These are phyloP conservation scores for Phytopythium litorale DNA, from an alignment of 352 stramenopile genomes.

Conservation along the genomic window DNA sequence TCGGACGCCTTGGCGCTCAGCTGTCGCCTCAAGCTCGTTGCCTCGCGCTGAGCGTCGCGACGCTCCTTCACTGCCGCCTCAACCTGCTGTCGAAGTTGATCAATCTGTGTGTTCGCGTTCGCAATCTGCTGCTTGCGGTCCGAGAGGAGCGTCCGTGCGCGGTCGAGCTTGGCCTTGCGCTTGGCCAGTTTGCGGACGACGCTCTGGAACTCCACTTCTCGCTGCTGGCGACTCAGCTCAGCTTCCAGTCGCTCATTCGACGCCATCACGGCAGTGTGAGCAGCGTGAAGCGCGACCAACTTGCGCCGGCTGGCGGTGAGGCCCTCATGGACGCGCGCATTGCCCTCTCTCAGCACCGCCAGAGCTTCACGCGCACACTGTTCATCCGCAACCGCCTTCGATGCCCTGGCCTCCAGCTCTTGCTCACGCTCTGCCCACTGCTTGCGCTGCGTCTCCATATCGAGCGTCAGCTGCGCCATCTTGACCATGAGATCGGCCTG, in stretches of 20 bases:
- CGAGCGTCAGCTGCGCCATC: constrained; percentile 25
- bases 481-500: constrained; percentile 27
- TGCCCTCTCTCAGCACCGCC: not conserved
- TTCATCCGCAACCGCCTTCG: not conserved
- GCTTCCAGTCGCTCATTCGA: constrained; percentile 17
- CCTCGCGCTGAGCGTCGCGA: constrained; percentile 1
- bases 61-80: constrained; percentile 7
- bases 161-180: constrained; percentile 48
- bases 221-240: constrained; percentile 15
- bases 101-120: constrained; percentile 6
- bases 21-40: constrained; percentile 8
- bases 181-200: constrained; percentile 24
- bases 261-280: not conserved
- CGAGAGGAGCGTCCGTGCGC: constrained; percentile 1
- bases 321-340: not conserved
- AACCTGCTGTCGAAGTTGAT: constrained; percentile 13
- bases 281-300: constrained; percentile 5
- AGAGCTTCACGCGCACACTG: not conserved
- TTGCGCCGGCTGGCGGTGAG: not conserved
- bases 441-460: constrained; percentile 22
- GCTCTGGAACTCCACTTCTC: constrained; percentile 14
- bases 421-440: constrained; percentile 19
- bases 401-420: constrained; percentile 13
- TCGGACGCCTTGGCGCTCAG: constrained; percentile 17
- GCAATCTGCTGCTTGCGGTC: constrained; percentile 22